These are phyloP conservation scores for Magnaporthales sp. DNA, from an alignment of 2,329 filamentous ascomycete species.

Conservation along the genomic window DNA sequence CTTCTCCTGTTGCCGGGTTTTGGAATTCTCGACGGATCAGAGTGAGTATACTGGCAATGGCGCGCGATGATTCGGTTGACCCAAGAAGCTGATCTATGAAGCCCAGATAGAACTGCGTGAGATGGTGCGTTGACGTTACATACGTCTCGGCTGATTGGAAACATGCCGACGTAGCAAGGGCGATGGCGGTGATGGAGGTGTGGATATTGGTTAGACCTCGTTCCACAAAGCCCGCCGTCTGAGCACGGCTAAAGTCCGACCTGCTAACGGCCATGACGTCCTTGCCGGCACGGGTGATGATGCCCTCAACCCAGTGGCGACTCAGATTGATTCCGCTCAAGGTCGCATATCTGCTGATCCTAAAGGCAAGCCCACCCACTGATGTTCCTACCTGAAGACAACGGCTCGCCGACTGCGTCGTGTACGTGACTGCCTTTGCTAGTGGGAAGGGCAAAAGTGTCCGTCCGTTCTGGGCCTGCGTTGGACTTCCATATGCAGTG, in stretches of 20 bases:
- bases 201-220: slow-evolving; percentile 48
- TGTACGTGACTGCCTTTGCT: slow-evolving; percentile 2
- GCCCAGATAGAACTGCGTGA: slow-evolving; percentile 48
- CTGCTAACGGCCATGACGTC: slow-evolving; percentile 4
- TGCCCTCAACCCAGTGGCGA: slow-evolving; percentile 5
- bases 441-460: slow-evolving; percentile 2
- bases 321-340: slow-evolving; percentile 3
- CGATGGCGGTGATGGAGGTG: slow-evolving; percentile 46
- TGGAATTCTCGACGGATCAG: slow-evolving; percentile 56
- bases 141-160: slow-evolving; percentile 50
- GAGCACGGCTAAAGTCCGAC: slow-evolving; percentile 1
- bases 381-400: slow-evolving; percentile 6
- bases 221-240: slow-evolving; percentile 39
- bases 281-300: slow-evolving; percentile 4
- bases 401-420: slow-evolving; percentile 2
- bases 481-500: background rate
- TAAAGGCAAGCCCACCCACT: slow-evolving; percentile 1
- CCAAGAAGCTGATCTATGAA: slow-evolving; percentile 57
- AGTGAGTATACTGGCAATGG: slow-evolving; percentile 58
- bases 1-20: slow-evolving; percentile 50
- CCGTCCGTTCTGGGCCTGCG: background rate
- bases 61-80: slow-evolving; percentile 59
- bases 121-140: slow-evolving; percentile 29
- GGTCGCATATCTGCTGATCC: slow-evolving; percentile 3
- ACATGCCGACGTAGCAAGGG: slow-evolving; percentile 53